A percentile compares a stretch with the other conserved stretches of the same genome.
These are phyloP conservation scores for Hypoxylon lenormandii DNA, from an alignment of 495 filamentous ascomycete species.

Conservation along the genomic window DNA sequence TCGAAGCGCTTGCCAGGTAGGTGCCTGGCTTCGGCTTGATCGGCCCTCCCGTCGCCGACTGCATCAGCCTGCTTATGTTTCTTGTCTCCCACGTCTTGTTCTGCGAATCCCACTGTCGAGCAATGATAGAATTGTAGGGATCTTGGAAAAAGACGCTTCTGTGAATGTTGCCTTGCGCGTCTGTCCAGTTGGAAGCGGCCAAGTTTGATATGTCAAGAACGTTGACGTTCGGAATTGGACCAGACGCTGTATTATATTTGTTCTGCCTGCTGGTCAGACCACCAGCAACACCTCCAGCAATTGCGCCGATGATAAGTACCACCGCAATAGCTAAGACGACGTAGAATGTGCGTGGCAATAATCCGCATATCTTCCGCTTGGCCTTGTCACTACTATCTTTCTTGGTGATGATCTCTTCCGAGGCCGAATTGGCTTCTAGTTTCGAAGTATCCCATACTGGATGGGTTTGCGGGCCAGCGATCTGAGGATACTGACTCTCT, in stretches of 20 bases:
- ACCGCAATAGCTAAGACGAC: slow-evolving; percentile 22
- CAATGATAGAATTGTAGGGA: slow-evolving; percentile 27
- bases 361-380: slow-evolving; percentile 30
- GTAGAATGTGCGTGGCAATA: slow-evolving; percentile 28
- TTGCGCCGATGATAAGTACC: slow-evolving; percentile 26
- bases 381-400: slow-evolving; percentile 1
- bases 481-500: slow-evolving; percentile 32
- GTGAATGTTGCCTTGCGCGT: slow-evolving; percentile 25
- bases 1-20: slow-evolving; percentile 27
- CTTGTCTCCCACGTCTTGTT: slow-evolving; percentile 40
- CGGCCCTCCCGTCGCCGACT: slow-evolving; percentile 25
- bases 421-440: slow-evolving; percentile 5
- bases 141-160: slow-evolving; percentile 43
- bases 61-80: slow-evolving; percentile 35
- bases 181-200: slow-evolving; percentile 42
- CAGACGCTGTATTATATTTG: slow-evolving; percentile 3
- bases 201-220: slow-evolving; percentile 29
- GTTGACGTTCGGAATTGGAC: background rate
- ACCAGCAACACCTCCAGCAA: slow-evolving; percentile 38
- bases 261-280: slow-evolving; percentile 13
- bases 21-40: slow-evolving; percentile 33
- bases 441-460: slow-evolving; percentile 12
- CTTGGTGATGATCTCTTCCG: background rate
- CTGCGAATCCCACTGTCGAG: slow-evolving; percentile 41
- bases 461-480: slow-evolving; percentile 2